Percentiles rank a stretch among this genome's conserved stretches.
These are phyloP conservation scores for Fraxinus angustifolia DNA, from an alignment of 305 asterid species.

Conservation along the genomic window DNA sequence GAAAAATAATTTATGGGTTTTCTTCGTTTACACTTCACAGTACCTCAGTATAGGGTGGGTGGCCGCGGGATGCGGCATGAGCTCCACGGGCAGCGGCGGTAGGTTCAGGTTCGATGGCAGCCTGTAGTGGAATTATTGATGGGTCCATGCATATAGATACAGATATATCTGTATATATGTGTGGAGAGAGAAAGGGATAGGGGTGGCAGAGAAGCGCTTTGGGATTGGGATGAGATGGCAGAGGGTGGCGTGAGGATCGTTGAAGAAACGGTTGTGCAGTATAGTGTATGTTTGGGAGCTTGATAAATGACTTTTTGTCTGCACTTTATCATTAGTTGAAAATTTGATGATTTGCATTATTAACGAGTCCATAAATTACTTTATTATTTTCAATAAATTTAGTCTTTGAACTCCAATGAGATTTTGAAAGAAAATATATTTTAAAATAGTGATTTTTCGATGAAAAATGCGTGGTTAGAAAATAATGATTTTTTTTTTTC, in stretches of 20 bases:
- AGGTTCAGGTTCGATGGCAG: slow-evolving; percentile 26
- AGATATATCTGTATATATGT: not conserved
- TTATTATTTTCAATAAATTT: not conserved
- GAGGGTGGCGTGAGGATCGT: not conserved
- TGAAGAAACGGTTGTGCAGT: not conserved
- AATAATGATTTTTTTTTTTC: not conserved
- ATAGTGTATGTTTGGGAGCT: not conserved
- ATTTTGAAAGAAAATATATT: too few species aligned
- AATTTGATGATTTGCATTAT: not conserved
- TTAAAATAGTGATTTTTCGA: too few species aligned
- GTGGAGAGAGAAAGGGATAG: not conserved
- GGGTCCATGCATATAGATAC: slow-evolving; percentile 41
- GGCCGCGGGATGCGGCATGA: slow-evolving; percentile 28
- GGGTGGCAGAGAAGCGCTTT: not conserved
- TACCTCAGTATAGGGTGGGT: slow-evolving; percentile 71
- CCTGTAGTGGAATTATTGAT: slow-evolving; percentile 37
- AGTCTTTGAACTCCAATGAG: too few species aligned
- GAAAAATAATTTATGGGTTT: not conserved
- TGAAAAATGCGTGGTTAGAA: too few species aligned
- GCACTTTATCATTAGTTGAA: not conserved
- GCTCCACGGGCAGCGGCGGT: slow-evolving; percentile 19
- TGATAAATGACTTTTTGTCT: not conserved
- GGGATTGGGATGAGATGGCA: not conserved
- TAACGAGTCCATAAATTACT: not conserved
- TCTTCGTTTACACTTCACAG: not conserved